Conservation (phyloP, 2,329 filamentous ascomycete genomes). For the Alternaria conjuncta region DNA sequence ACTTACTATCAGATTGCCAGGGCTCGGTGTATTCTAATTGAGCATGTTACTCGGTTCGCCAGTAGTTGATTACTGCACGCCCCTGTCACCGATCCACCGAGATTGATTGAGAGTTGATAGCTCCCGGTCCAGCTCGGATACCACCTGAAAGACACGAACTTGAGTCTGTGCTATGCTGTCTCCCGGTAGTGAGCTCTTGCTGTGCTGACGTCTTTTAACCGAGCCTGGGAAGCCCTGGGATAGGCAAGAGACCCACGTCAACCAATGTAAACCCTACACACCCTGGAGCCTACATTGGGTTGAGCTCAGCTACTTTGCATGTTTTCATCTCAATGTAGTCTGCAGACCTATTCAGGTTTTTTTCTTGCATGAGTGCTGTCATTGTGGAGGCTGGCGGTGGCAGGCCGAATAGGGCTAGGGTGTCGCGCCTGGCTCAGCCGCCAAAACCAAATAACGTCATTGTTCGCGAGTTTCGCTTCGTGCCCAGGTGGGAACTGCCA, state of each 20-base stretch:
- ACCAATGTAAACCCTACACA: not conserved
- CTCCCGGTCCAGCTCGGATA: not conserved
- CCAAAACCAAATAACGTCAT: slow-evolving; percentile 31
- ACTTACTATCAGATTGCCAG: not conserved
- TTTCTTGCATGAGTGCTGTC: not conserved
- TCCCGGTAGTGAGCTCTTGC: not conserved
- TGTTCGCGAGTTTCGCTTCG: slow-evolving; percentile 12
- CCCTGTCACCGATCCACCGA: not conserved
- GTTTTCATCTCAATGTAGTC: not conserved
- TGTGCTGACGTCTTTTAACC: not conserved
- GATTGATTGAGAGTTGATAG: not conserved
- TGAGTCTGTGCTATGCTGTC: not conserved
- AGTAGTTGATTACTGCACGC: not conserved
- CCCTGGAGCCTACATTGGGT: not conserved
- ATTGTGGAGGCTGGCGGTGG: not conserved
- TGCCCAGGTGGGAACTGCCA: not conserved
- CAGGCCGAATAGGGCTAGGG: slow-evolving; percentile 19
- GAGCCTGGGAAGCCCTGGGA: not conserved
- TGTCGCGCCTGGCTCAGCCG: slow-evolving; percentile 23
- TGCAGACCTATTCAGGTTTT: not conserved
- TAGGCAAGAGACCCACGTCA: not conserved
- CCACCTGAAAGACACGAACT: not conserved
- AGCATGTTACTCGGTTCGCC: not conserved
- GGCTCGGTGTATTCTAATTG: not conserved
- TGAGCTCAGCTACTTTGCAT: not conserved